These are phyloP conservation scores for Termitomyces sp. DNA, from an alignment of 768 basidiomycete species.

Conservation along the genomic window DNA sequence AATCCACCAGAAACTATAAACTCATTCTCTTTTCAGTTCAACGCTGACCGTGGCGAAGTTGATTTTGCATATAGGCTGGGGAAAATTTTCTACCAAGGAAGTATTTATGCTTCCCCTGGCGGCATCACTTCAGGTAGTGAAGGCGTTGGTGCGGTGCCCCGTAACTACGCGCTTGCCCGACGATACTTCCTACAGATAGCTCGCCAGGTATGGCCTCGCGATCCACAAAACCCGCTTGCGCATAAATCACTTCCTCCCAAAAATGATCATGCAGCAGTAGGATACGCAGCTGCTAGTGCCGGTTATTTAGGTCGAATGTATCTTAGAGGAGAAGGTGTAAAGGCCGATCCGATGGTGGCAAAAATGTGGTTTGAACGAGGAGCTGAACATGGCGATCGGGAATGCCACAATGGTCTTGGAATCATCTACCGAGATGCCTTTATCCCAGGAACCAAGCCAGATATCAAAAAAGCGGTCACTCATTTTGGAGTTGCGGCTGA, in stretches of 20 bases:
- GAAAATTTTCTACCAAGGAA: conserved; percentile 95
- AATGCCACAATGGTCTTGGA: conserved; percentile 86
- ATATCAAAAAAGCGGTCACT: conserved; percentile 55
- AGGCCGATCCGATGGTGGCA: conserved; percentile 66
- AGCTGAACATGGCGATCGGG: conserved; percentile 72
- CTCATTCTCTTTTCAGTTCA: conserved; percentile 55
- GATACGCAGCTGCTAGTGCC: conserved; percentile 74
- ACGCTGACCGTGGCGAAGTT: conserved; percentile 87
- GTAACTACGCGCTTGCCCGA: conserved; percentile 71
- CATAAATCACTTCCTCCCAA: conserved; percentile 36
- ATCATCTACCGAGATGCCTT: conserved; percentile 92
- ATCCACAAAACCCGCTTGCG: conserved; percentile 53
- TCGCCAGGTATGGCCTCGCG: conserved; percentile 83
- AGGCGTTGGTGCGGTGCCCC: conserved; percentile 84
- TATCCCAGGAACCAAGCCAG: conserved; percentile 56
- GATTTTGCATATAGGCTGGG: conserved; percentile 90
- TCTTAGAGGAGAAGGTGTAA: conserved; percentile 87
- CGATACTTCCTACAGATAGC: conserved; percentile 85
- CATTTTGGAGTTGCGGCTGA: conserved; percentile 79
- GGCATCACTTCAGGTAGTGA: conserved; percentile 87
- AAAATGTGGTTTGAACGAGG: conserved; percentile 96
- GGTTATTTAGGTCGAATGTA: conserved; percentile 93
- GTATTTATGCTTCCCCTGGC: conserved; percentile 74
- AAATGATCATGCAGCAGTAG: conserved; percentile 47
- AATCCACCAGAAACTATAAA: neutral